Conservation (phyloP, 176 grass and related monocot species). For the Zea mays region Zm-B73-REFERENCE-NAM-5.0 NC_050096.1:65513501-65514000, state of each 20-base stretch:
- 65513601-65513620: conserved; percentile 15
- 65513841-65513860: conserved; percentile 96
- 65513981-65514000: conserved; percentile 67
- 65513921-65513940: conserved; percentile 20
- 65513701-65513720: not conserved
- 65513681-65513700: conserved; percentile 6
- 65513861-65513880: conserved; percentile 42
- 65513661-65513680: conserved; percentile 1
- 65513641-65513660: conserved; percentile 1
- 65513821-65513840: conserved; percentile 90
- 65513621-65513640: not conserved
- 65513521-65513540: conserved; percentile 65
- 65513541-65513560: conserved; percentile 11
- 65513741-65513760: conserved; percentile 36
- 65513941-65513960: conserved; percentile 79
- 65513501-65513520: conserved; percentile 52
- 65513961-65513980: conserved; percentile 69
- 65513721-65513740: conserved; percentile 2
- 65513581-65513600: not conserved
- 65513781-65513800: conserved; percentile 67
- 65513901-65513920: conserved; percentile 28
- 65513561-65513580: conserved; percentile 4
- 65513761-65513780: conserved; percentile 70
- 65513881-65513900: not conserved
- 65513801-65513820: conserved; percentile 82